These are phyloP conservation scores for Musa schizocarpa DNA, from an alignment of 176 grass and related monocot genomes.

Conservation along the genomic window DNA sequence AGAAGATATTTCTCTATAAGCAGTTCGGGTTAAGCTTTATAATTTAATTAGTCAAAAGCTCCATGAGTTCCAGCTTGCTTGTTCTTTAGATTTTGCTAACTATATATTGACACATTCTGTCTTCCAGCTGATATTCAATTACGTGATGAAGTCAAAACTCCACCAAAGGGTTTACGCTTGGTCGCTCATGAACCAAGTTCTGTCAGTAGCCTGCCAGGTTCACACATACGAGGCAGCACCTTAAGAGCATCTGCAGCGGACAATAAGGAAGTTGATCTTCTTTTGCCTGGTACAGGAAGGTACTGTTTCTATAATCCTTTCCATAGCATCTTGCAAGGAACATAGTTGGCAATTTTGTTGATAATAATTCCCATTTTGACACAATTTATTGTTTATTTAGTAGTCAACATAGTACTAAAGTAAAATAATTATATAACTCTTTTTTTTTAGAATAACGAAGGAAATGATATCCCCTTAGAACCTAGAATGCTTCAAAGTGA, in stretches of 20 bases:
- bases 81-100: background rate
- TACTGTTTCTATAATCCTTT: constrained; percentile 1
- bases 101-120: background rate
- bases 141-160: constrained; percentile 39
- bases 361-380: no score
- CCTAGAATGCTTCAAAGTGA: no score
- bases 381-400: no score
- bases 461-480: no score
- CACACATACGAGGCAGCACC: constrained; percentile 96
- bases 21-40: background rate
- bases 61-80: background rate
- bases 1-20: background rate
- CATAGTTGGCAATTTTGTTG: background rate
- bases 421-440: no score
- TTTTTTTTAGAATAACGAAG: no score
- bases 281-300: constrained; percentile 83
- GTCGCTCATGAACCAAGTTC: constrained; percentile 89
- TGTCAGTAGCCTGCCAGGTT: constrained; percentile 49
- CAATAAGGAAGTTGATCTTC: constrained; percentile 87
- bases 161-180: constrained; percentile 63
- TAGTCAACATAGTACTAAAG: no score
- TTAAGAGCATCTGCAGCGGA: constrained; percentile 88
- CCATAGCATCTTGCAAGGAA: background rate
- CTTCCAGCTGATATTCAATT: constrained; percentile 33
- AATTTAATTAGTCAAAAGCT: background rate